Conservation (phyloP, 192 early-diverging fungal species). For the Coemansia erecta region DNA sequence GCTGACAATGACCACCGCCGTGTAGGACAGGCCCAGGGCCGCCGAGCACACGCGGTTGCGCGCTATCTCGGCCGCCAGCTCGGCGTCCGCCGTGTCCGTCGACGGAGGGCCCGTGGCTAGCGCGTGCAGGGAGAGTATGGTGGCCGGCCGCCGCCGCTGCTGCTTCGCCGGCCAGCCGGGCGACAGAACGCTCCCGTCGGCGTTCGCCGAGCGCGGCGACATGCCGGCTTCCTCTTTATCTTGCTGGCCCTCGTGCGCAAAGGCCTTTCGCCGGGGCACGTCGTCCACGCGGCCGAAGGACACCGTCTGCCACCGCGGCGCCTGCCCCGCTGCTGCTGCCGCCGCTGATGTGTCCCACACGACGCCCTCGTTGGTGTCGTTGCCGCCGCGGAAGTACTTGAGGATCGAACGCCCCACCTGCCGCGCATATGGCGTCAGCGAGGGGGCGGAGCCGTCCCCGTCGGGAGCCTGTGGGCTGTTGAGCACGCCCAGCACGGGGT, state of each 20-base stretch:
- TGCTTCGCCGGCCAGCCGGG: constrained; percentile 3
- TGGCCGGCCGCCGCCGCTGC: constrained; percentile 22
- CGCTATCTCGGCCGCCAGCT: constrained; percentile 31
- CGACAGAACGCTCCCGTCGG: constrained; percentile 18
- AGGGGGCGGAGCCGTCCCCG: not conserved
- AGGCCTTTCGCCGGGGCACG: constrained; percentile 29
- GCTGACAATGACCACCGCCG: constrained; percentile 28
- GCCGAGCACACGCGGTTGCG: constrained; percentile 47
- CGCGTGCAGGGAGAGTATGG: constrained; percentile 36
- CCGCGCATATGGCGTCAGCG: constrained; percentile 25
- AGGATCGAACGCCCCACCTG: constrained; percentile 39
- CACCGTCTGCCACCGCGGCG: constrained; percentile 31
- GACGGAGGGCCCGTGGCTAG: not conserved
- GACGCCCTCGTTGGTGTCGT: not conserved
- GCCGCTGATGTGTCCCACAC: constrained; percentile 21
- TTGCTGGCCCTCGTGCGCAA: not conserved
- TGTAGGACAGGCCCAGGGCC: constrained; percentile 27
- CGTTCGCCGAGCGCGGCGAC: not conserved
- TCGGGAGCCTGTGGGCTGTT: constrained; percentile 12
- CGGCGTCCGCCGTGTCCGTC: constrained; percentile 9
- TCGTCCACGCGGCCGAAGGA: constrained; percentile 32
- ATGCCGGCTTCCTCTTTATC: not conserved
- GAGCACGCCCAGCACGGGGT: constrained; percentile 43
- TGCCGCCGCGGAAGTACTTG: constrained; percentile 23
- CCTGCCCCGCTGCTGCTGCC: not conserved